Percentiles rank a stretch among this genome's conserved stretches.
Conservation (phyloP, 2,329 filamentous ascomycete genomes). For the Coccinonectria pachysandricola region DNA sequence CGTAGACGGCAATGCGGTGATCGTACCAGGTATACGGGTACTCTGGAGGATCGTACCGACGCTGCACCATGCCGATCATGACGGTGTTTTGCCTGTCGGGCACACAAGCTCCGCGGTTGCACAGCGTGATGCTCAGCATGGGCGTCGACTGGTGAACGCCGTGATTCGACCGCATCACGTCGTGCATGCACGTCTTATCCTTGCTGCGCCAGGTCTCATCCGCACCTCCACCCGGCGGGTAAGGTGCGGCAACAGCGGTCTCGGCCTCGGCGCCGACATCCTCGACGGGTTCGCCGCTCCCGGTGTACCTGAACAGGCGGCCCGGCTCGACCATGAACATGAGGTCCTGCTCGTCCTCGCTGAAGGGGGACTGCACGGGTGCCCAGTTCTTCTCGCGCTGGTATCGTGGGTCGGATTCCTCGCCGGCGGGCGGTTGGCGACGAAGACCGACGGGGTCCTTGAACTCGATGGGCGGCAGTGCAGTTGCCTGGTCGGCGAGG, state of each 20-base stretch:
- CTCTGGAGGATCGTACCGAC: slow-evolving; percentile 12
- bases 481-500: slow-evolving; percentile 10
- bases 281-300: slow-evolving; percentile 5
- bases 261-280: slow-evolving; percentile 1
- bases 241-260: too few relatives aligned
- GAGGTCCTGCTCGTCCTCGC: slow-evolving; percentile 4
- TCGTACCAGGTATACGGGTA: slow-evolving; percentile 15
- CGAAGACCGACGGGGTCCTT: slow-evolving; percentile 9
- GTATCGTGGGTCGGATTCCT: slow-evolving; percentile 8
- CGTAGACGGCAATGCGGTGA: slow-evolving; percentile 13
- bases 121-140: slow-evolving; percentile 13
- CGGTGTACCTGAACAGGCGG: slow-evolving; percentile 7
- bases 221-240: slow-evolving; percentile 7
- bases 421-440: slow-evolving; percentile 5
- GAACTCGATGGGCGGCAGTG: slow-evolving; percentile 11
- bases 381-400: slow-evolving; percentile 15
- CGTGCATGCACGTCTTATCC: slow-evolving; percentile 11
- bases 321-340: slow-evolving; percentile 12
- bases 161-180: slow-evolving; percentile 14
- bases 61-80: slow-evolving; percentile 15
- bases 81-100: slow-evolving; percentile 12
- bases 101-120: slow-evolving; percentile 11
- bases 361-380: slow-evolving; percentile 9
- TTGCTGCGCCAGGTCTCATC: slow-evolving; percentile 12
- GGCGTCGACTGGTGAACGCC: slow-evolving; percentile 15